Conservation (phyloP, 2,329 filamentous ascomycete species). For the Cladosporium halotolerans region DNA sequence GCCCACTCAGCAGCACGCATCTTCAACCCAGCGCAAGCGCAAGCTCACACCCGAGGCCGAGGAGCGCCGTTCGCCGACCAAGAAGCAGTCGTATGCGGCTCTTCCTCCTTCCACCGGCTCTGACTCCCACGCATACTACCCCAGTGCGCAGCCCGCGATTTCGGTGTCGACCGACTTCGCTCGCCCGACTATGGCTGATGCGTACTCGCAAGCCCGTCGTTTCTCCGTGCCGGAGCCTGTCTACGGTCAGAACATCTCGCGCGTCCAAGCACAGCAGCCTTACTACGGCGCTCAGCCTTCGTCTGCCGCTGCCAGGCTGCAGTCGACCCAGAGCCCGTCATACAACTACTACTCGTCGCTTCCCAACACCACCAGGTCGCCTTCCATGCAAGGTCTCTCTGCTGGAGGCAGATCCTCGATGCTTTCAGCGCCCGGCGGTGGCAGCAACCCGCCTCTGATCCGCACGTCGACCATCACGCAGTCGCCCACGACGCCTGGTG, state of each 20-base stretch:
- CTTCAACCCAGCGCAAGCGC: constrained; percentile 43
- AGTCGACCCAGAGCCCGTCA: constrained; percentile 31
- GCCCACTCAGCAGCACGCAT: constrained; percentile 19
- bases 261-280: constrained; percentile 24
- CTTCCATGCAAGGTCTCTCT: constrained; percentile 22
- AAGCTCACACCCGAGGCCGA: constrained; percentile 49
- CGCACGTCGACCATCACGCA: constrained; percentile 62
- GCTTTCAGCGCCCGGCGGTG: constrained; percentile 39
- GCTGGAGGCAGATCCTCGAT: constrained; percentile 25
- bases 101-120: constrained; percentile 31
- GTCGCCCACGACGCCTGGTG: constrained; percentile 40
- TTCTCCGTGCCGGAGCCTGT: constrained; percentile 33
- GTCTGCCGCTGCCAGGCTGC: constrained; percentile 20
- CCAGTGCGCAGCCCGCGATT: constrained; percentile 26
- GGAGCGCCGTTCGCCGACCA: constrained; percentile 41
- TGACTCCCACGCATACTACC: constrained; percentile 26
- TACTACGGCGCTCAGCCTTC: constrained; percentile 21
- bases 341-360: constrained; percentile 26
- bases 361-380: constrained; percentile 21
- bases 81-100: constrained; percentile 34
- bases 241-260: constrained; percentile 21
- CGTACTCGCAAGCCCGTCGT: constrained; percentile 32
- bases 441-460: constrained; percentile 55
- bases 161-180: constrained; percentile 34
- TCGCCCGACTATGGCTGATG: constrained; percentile 31